Conservation (phyloP, 495 filamentous ascomycete genomes). For the Penicillium fimorum region DNA sequence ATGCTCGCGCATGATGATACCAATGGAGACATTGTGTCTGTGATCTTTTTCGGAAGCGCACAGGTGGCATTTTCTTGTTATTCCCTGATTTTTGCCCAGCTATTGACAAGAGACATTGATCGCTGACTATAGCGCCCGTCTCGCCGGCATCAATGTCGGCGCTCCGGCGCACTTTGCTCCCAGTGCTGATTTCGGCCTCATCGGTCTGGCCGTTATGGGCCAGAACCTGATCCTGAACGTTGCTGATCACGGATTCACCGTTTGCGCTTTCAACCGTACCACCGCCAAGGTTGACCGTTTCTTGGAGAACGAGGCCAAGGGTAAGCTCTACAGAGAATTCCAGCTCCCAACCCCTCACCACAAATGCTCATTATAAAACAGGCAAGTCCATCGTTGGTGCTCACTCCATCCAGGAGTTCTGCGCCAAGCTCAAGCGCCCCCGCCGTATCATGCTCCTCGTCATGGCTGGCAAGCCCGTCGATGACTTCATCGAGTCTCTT, state of each 20-base stretch:
- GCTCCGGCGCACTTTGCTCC: slow-evolving; percentile 54
- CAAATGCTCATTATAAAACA: slow-evolving; percentile 28
- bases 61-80: slow-evolving; percentile 8
- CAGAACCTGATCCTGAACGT: slow-evolving; percentile 99
- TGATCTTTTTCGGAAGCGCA: slow-evolving; percentile 9
- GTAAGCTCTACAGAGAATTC: slow-evolving; percentile 39
- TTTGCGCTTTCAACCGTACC: slow-evolving; percentile 97
- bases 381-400: slow-evolving; percentile 92
- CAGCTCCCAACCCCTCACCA: slow-evolving; percentile 9
- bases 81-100: slow-evolving; percentile 19
- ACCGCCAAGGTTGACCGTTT: slow-evolving; percentile 96
- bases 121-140: slow-evolving; percentile 76
- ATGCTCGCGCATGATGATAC: slow-evolving; percentile 8
- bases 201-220: slow-evolving; percentile 98
- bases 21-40: slow-evolving; percentile 4
- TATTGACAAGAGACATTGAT: slow-evolving; percentile 49
- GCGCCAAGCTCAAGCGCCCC: slow-evolving; percentile 92
- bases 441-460: slow-evolving; percentile 97
- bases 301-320: slow-evolving; percentile 89
- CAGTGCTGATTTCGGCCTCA: slow-evolving; percentile 92
- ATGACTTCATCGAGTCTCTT: slow-evolving; percentile 96
- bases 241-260: slow-evolving; percentile 93
- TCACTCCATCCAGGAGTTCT: slow-evolving; percentile 90
- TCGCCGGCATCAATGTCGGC: slow-evolving; percentile 80
- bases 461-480: slow-evolving; percentile 95